Evolutionary conservation across 164 flowering plant genomes (phyloP), one percentile per base, ranked within the genome.

Genomic region (Saururus chinensis): DNA sequence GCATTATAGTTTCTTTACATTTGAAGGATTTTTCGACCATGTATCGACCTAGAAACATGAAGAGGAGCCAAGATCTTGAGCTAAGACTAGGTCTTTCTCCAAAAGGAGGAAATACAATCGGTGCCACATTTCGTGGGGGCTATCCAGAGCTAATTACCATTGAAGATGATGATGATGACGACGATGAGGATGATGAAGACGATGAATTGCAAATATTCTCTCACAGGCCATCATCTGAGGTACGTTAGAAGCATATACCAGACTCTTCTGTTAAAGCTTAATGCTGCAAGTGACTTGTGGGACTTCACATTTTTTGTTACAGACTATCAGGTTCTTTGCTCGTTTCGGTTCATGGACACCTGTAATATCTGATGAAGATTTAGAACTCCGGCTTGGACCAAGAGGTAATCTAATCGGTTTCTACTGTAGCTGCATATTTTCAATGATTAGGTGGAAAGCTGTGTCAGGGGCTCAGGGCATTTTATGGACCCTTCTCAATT

Each of bases 341-440:
- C 60, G 62, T 59, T 12, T 61, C 23, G 62, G 66, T 56, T 66
- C 76, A 16, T 62, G 76, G 76, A 69, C 20, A 17, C 64, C 74
- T 37, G 61, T 66, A 19, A 60, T 67, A 56, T 64, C 75, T 41
- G 75, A 72, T 53, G 75, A 72, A 61, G 76, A 73, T 59, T 69
- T 73, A 49, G 76, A 73, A 66, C 73, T 73, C 40, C 67, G 76
- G 53, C 76, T 73, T 62, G 76, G 76, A 69, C 52, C 41, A 19
- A 63, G 40, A 69, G 76, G 76, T 73, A 25, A 42, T 22, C 17
- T 60, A 26, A 19, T 58, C 35, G 20, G 0, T 58, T 37, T 19
- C 45, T 19, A 53, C 22, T 53, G 22, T 22, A 14, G 19, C 37
- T 24, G 13, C 25, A 56, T 26, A n/a, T 62, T 17, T 45, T 4